Conservation (phyloP, 257 asterid species). For the Plectranthus barbatus region DNA sequence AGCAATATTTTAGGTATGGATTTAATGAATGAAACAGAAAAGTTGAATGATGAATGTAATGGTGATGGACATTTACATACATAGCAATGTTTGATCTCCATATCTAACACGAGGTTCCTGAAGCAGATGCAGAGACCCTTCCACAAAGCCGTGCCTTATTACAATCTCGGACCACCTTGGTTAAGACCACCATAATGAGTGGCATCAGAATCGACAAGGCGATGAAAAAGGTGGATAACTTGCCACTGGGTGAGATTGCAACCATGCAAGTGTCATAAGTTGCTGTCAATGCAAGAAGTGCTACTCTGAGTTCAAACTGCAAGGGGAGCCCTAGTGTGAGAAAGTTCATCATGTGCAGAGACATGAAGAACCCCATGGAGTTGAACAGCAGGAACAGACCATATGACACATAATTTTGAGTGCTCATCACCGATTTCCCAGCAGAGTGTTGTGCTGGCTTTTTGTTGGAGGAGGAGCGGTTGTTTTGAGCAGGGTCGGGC, state of each 20-base stretch:
- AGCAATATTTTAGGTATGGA: too few relatives aligned
- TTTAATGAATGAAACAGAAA: too few relatives aligned
- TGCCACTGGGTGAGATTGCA: constrained; percentile 19
- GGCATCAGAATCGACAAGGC: constrained; percentile 20
- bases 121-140: too few relatives aligned
- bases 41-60: too few relatives aligned
- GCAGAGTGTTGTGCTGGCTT: constrained; percentile 19
- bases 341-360: constrained; percentile 32
- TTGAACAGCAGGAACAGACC: constrained; percentile 35
- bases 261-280: constrained; percentile 38
- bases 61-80: too few relatives aligned
- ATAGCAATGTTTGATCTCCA: too few relatives aligned
- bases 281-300: constrained; percentile 22
- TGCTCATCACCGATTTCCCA: constrained; percentile 42
- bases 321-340: constrained; percentile 35
- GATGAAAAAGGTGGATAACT: neutral
- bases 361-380: constrained; percentile 41
- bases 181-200: neutral
- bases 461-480: neutral
- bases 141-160: neutral
- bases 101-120: too few relatives aligned
- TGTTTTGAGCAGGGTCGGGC: neutral
- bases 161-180: constrained; percentile 14
- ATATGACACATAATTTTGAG: neutral
- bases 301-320: constrained; percentile 31